These are phyloP conservation scores for Tolypocladium sp. DNA, from an alignment of 2,329 filamentous ascomycete species.

Conservation along the genomic window DNA sequence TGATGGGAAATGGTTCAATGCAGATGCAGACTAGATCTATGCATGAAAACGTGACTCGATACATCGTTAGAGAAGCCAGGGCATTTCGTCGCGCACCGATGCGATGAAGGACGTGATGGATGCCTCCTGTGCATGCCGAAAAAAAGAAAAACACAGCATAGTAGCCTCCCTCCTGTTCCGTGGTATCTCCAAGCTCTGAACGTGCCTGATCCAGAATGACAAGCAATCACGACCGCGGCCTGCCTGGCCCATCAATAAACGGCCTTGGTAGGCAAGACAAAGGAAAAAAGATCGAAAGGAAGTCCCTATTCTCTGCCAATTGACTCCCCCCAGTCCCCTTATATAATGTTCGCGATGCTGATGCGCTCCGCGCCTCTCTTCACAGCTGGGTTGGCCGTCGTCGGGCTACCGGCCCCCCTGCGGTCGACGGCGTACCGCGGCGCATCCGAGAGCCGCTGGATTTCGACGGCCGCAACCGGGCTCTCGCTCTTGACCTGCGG, in stretches of 20 bases:
- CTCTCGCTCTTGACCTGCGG: slow-evolving; percentile 26
- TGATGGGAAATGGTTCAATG: background rate
- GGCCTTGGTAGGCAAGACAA: background rate
- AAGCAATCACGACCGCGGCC: background rate
- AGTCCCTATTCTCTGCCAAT: background rate
- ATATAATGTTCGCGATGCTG: slow-evolving; percentile 30
- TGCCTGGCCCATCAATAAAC: background rate
- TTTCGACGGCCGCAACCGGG: slow-evolving; percentile 13
- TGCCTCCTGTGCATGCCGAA: background rate
- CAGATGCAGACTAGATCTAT: background rate
- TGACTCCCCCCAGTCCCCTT: background rate
- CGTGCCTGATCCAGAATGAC: slow-evolving; percentile 4
- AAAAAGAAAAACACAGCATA: background rate
- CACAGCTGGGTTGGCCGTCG: slow-evolving; percentile 15
- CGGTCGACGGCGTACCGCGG: slow-evolving; percentile 19
- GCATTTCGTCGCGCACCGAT: background rate
- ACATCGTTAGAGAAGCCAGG: background rate
- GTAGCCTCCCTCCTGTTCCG: background rate
- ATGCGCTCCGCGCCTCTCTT: slow-evolving; percentile 21
- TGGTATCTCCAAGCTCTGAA: slow-evolving; percentile 12
- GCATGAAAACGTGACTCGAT: background rate
- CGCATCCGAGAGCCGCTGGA: slow-evolving; percentile 19
- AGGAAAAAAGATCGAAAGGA: background rate
- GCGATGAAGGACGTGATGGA: background rate
- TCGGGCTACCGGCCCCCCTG: slow-evolving; percentile 14